Evolutionary conservation across 106 monocot species (phyloP).

Genomic region (Phalaenopsis equestris): DNA sequence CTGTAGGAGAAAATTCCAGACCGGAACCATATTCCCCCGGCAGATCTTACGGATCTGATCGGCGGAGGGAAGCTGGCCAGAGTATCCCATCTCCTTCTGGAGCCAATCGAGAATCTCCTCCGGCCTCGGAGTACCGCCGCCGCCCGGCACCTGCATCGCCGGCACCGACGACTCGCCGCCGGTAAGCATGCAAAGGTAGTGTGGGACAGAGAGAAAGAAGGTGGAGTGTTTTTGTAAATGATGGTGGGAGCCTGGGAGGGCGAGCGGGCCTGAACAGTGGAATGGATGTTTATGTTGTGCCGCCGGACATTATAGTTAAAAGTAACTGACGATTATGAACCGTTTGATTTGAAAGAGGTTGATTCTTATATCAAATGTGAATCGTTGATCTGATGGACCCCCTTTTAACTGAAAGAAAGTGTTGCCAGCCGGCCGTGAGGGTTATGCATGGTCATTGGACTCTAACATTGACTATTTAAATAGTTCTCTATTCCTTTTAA

Average conservation of each 20-base stretch:
- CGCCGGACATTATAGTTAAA: neutral
- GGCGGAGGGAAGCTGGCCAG: slow-evolving; percentile 53
- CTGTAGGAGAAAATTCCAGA: slow-evolving; percentile 77
- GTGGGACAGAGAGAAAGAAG: neutral
- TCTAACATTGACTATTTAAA: no score
- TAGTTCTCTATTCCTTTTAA: no score
- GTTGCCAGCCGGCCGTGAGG: neutral
- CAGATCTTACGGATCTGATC: slow-evolving; percentile 90
- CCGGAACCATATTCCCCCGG: slow-evolving; percentile 88
- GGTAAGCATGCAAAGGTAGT: neutral
- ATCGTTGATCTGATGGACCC: neutral
- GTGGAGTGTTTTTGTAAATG: neutral
- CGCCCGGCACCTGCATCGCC: slow-evolving; percentile 30
- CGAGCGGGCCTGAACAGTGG: neutral
- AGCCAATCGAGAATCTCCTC: slow-evolving; percentile 94
- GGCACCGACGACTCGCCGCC: neutral
- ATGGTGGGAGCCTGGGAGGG: neutral
- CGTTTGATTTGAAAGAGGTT: neutral
- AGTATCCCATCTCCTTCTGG: slow-evolving; percentile 89
- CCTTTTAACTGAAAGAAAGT: neutral
- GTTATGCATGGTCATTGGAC: no score
- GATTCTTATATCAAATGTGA: neutral
- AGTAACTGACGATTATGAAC: neutral
- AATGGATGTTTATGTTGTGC: neutral
- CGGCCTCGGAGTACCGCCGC: slow-evolving; percentile 27